Evolutionary conservation across 2,329 filamentous ascomycete species (phyloP), one percentile per base, ranked within the genome.

Genomic region (Leptosphaerulina australis): DNA sequence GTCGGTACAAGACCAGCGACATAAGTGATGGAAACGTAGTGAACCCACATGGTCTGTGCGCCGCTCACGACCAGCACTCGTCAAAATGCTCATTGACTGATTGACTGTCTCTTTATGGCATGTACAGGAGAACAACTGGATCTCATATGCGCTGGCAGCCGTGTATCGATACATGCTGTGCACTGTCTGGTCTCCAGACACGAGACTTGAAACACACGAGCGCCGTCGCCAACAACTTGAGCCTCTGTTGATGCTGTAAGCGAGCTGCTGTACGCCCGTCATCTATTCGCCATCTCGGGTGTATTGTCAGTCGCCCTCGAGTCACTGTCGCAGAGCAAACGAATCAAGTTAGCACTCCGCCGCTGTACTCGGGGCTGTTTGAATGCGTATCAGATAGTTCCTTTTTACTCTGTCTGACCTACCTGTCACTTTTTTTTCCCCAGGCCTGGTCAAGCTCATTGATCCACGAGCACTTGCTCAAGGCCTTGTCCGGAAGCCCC

Each of bases 281-380:
- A 26, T 41, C 48, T 51, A 20, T 20, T 51, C 48, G 48, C 48
- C 41, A 31, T 45, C 36, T 41, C 31, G 21, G 25, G 26, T 26
- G 30, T 37, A 41, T 51, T 18, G 38, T 44, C 20, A 28, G 33
- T 50, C 39, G 12, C 31, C 17, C 15, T 50, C 26, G 34, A 12
- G 24, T 20, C 17, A 33, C 14, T 30, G 22, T 43, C 18, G 30
- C 45, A 30, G 26, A 18, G 24, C 14, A 3, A 5, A 17, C 31
- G 7, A 6, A 26, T 43, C 17, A 4, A 25, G 48, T 22, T 22
- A 51, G 20, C 21, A 21, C 25, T 25, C 36, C 25, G 41, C 36
- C 43, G 41, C 41, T 38, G 48, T 46, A 43, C 38, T 26, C 36
- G 37, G 20, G 7, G 12, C 7, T 18, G 36, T 9, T 10, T 14